These are phyloP conservation scores for Suillus tomentosus DNA, from an alignment of 768 basidiomycete species.

Conservation along the genomic window DNA sequence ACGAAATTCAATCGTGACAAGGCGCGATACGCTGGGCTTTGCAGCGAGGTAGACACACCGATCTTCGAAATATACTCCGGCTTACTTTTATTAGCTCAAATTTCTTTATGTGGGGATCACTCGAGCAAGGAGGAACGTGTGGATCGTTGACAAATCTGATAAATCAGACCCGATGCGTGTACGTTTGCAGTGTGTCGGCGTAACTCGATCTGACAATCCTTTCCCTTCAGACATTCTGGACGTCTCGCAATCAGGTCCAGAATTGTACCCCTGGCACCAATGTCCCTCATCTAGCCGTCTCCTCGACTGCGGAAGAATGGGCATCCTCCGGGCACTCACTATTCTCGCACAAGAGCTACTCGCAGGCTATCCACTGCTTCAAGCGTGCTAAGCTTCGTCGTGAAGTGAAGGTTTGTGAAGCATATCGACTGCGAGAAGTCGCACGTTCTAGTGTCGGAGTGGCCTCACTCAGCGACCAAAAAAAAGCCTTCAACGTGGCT, in stretches of 20 bases:
- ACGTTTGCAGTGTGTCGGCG: constrained; percentile 15
- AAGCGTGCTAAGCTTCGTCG: constrained; percentile 45
- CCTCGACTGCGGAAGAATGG: constrained; percentile 54
- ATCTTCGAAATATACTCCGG: neutral
- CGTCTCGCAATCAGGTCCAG: constrained; percentile 44
- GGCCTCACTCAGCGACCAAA: constrained; percentile 23
- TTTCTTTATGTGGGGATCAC: constrained; percentile 72
- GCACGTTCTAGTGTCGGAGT: constrained; percentile 40
- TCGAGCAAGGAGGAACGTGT: constrained; percentile 64
- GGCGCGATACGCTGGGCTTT: constrained; percentile 52
- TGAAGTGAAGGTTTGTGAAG: constrained; percentile 49
- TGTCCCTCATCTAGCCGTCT: constrained; percentile 53
- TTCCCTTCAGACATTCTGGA: constrained; percentile 52
- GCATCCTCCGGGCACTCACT: constrained; percentile 41
- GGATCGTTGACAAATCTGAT: constrained; percentile 67
- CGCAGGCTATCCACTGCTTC: constrained; percentile 57
- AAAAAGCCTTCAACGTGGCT: constrained; percentile 45
- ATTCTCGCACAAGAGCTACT: constrained; percentile 39
- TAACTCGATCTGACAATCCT: constrained; percentile 1
- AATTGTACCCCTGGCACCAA: constrained; percentile 52
- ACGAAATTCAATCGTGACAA: constrained; percentile 46
- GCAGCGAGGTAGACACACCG: constrained; percentile 49
- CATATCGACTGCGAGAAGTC: constrained; percentile 55
- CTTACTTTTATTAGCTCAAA: constrained; percentile 49
- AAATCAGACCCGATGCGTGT: constrained; percentile 62